These are phyloP conservation scores for Crotalaria pallida DNA, from an alignment of 306 rosid genomes.

Conservation along the genomic window DNA sequence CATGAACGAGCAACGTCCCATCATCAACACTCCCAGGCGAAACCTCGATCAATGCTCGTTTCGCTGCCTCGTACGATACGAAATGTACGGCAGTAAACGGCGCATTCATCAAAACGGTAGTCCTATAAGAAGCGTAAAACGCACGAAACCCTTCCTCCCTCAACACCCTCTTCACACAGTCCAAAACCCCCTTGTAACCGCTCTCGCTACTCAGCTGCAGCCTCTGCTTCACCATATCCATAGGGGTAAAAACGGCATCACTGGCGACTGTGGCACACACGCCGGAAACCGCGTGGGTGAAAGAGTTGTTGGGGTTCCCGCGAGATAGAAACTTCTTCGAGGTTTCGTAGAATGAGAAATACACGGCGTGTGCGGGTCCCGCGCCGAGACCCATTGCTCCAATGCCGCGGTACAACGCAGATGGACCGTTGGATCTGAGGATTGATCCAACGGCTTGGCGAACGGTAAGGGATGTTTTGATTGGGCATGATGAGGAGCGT, in stretches of 20 bases:
- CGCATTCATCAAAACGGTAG: conserved; percentile 79
- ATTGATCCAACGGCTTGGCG: conserved; percentile 63
- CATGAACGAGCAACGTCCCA: conserved; percentile 58
- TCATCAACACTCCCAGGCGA: conserved; percentile 52
- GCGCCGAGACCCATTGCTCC: conserved; percentile 94
- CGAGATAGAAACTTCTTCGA: conserved; percentile 54
- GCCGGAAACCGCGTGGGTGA: conserved; percentile 70
- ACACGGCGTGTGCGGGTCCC: conserved; percentile 89
- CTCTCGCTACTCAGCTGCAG: conserved; percentile 63
- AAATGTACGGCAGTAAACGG: conserved; percentile 78
- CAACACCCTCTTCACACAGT: conserved; percentile 62
- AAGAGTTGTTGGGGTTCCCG: conserved; percentile 44
- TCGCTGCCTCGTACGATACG: conserved; percentile 54
- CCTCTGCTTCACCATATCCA: conserved; percentile 95
- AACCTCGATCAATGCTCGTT: conserved; percentile 44
- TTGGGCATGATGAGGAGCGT: conserved; percentile 51
- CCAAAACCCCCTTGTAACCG: conserved; percentile 66
- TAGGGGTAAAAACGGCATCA: conserved; percentile 77
- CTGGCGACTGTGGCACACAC: conserved; percentile 70
- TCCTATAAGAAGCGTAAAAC: conserved; percentile 75
- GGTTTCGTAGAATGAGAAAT: conserved; percentile 63
- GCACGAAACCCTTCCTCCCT: conserved; percentile 68
- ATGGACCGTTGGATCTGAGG: conserved; percentile 53
- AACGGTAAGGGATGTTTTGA: conserved; percentile 54
- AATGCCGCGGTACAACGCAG: conserved; percentile 76